Evolutionary conservation across 805 yeast species (phyloP), one percentile per base, ranked within the genome.

Genomic region (Metschnikowia lunata): DNA sequence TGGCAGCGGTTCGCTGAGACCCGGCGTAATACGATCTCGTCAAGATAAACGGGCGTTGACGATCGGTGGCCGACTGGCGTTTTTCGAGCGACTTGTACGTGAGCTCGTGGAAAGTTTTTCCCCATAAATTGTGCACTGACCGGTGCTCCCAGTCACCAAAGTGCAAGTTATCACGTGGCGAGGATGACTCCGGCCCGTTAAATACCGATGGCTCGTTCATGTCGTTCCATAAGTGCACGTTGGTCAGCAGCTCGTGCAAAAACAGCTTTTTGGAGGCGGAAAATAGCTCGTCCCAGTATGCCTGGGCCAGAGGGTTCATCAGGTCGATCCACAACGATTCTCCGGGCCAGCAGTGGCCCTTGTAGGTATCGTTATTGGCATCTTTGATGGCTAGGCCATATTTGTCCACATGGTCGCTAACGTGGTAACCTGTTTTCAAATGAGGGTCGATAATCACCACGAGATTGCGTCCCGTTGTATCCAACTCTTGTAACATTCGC

Each of bases 271-370:
- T 57, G 4, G 71, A 60, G 45, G 72, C 70, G 23, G 59, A 60
- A 56, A 76, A 80, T 38, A 79, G 73, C 2, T 63, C 48, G 38
- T 66, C 67, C 97, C 97, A 90, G 46, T 75, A 73, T 6, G 61
- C 58, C 43, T 67, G 75, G 1, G 89, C 77, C 0, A 63, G 56
- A 0, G 90, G 88, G 57, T 82, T 79, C 45, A 90, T 64, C 0
- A 96, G 75, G 56, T 93, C 99, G 44, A 93, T 79, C 98, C 98
- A 93, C 7, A 88, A 72, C 0, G 96, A 85, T 53, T 87, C 88
- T 1, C 98, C 99, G 1, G 99, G 97, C 99, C 99, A 93, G 64
- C 98, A 93, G 62, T 88, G 95, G 4, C 97, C 98, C 39, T 78
- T 72, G 61, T 72, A 90, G 2, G 78, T 65, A 1, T 71, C 59